Evolutionary conservation across 352 stramenopile genomes (phyloP), one percentile per base, ranked within the genome.

Genomic region (Pythium volutum): DNA sequence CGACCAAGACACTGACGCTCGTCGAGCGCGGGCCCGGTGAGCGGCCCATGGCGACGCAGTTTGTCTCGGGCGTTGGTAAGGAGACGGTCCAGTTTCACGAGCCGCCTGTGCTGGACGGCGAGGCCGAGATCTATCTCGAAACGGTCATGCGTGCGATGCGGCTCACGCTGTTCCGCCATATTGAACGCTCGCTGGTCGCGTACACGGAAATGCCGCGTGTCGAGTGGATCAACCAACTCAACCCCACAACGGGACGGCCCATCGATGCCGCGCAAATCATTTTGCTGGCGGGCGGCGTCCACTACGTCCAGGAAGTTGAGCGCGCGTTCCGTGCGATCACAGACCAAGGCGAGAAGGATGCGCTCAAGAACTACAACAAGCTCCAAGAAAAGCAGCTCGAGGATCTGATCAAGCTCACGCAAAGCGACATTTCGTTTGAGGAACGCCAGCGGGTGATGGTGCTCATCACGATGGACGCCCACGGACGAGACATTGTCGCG

Each of bases 41-140:
- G 34, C 78, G 91, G 2, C 93, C 94, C 2, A 80, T 91, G 20
- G 92, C 95, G 14, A 97, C 83, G 4, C 78, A 86, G 57, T 98
- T 97, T 57, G 90, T 98, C 12, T 94, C 95, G 31, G 91, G 89
- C 50, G 96, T 99, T 4, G 95, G 96, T 12, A 90, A 96, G 51
- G 97, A 99, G 66, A 69, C 88, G 50, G 93, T 98, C 15, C 82
- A 92, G 41, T 99, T 99, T 57, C 84, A 93, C 49, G 89, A 97
- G 31, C 75, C 91, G 0, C 88, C 98, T 9, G 70, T 93, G 25
- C 81, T 99, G 0, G 82, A 98, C 57, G 97, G 96, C 45, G 98
- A 99, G 70, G 95, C 97, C 18, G 97, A 99, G 67, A 97, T 98
- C 62, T 99, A 99, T 74, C 85, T 99, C 52, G 93, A 98, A 71